Conservation (phyloP, 2,329 filamentous ascomycete genomes). For the Gaeumannomyces tritici region DNA sequence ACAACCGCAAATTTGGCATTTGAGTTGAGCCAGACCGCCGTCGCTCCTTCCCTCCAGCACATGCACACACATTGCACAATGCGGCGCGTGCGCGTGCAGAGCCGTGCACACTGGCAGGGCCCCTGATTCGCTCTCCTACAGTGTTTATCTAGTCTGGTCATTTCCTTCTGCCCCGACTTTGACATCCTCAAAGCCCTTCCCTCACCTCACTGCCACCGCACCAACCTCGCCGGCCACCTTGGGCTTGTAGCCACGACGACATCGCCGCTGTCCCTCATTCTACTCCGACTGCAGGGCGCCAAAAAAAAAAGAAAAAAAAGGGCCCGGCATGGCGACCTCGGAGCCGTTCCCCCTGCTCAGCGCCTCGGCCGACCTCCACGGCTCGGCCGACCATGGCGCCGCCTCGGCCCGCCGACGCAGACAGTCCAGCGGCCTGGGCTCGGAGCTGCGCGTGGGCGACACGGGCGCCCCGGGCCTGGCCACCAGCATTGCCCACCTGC, state of each 20-base stretch:
- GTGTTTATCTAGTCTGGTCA: neutral
- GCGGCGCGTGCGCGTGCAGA: neutral
- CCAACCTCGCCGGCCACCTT: neutral
- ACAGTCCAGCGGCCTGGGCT: slow-evolving; percentile 46
- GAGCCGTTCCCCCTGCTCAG: slow-evolving; percentile 49
- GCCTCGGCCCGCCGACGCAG: slow-evolving; percentile 34
- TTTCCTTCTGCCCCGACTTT: too few species aligned
- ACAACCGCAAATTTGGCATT: neutral
- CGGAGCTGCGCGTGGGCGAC: slow-evolving; percentile 43
- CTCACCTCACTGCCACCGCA: neutral
- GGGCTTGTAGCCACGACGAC: neutral
- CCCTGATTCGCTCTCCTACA: neutral
- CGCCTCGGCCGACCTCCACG: slow-evolving; percentile 36
- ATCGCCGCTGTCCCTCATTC: neutral
- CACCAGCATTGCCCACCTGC: slow-evolving; percentile 38
- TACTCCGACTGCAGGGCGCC: neutral
- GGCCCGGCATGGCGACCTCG: slow-evolving; percentile 28
- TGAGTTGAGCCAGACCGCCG: neutral
- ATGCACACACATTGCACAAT: neutral
- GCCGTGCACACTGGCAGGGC: neutral
- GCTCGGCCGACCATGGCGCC: slow-evolving; percentile 21
- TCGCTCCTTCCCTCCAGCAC: neutral
- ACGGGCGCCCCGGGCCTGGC: slow-evolving; percentile 45
- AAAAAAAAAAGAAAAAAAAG: neutral
- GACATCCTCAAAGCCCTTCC: too few species aligned